These are phyloP conservation scores for Nitzschia putrida DNA, from an alignment of 108 stramenopile genomes.

Conservation along the genomic window DNA sequence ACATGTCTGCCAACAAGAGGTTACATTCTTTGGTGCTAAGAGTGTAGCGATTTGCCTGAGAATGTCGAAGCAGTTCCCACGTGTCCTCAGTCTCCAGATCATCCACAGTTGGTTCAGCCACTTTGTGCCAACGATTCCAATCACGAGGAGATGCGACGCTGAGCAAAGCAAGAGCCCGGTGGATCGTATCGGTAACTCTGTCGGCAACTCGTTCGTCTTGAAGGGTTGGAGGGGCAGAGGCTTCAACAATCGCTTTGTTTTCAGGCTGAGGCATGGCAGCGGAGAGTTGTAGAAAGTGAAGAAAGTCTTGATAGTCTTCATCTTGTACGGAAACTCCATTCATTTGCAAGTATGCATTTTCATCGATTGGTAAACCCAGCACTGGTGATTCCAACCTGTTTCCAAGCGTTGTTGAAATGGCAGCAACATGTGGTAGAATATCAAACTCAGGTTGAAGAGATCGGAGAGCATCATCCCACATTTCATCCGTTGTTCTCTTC, in stretches of 20 bases:
- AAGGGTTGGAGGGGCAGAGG: not conserved
- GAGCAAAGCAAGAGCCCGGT: constrained; percentile 18
- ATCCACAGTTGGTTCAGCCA: not conserved
- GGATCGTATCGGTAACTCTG: constrained; percentile 2
- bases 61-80: constrained; percentile 3
- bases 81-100: not conserved
- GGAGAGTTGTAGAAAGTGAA: not conserved
- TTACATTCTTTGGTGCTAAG: constrained; percentile 26
- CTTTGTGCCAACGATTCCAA: constrained; percentile 17
- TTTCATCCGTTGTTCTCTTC: constrained; percentile 18
- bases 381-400: constrained; percentile 7
- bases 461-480: constrained; percentile 22
- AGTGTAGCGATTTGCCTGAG: not conserved
- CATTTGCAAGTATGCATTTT: not conserved
- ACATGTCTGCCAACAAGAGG: constrained; percentile 24
- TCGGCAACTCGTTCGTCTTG: not conserved
- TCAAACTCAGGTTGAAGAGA: not conserved
- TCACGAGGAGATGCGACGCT: constrained; percentile 9
- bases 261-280: not conserved
- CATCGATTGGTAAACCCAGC: constrained; percentile 11
- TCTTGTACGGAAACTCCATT: not conserved
- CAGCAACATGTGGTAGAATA: not conserved
- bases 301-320: not conserved
- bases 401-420: not conserved
- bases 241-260: not conserved